These are phyloP conservation scores for Calonectria pteridis DNA, from an alignment of 2,329 filamentous ascomycete genomes.

Conservation along the genomic window DNA sequence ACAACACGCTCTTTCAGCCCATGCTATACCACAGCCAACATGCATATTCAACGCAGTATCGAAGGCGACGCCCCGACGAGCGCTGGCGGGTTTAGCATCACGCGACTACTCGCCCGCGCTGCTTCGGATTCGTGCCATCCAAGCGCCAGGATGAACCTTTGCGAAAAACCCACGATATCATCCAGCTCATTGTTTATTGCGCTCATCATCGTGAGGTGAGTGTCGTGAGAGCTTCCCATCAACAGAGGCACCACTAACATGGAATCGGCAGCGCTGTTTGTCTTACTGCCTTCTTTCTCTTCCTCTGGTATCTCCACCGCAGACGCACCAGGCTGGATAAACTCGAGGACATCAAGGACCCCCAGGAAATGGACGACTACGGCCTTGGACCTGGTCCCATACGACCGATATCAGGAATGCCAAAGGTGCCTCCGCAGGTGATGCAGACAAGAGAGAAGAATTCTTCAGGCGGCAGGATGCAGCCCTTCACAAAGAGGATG, in stretches of 20 bases:
- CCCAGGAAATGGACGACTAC: constrained; percentile 46
- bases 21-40: constrained; percentile 25
- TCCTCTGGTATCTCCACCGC: constrained; percentile 39
- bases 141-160: constrained; percentile 31
- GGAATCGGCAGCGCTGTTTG: constrained; percentile 11
- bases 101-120: constrained; percentile 36
- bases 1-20: background rate
- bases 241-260: background rate
- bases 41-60: constrained; percentile 30
- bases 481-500: constrained; percentile 19
- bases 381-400: constrained; percentile 27
- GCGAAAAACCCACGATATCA: constrained; percentile 38
- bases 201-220: constrained; percentile 33
- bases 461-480: constrained; percentile 4
- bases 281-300: constrained; percentile 24
- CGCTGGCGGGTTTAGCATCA: constrained; percentile 26
- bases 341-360: constrained; percentile 39
- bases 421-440: constrained; percentile 34
- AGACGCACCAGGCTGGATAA: constrained; percentile 34
- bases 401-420: constrained; percentile 22
- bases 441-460: constrained; percentile 26
- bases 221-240: background rate
- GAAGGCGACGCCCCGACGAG: constrained; percentile 18
- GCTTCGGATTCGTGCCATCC: constrained; percentile 35
- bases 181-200: constrained; percentile 31